These are phyloP conservation scores for Colletotrichum sp. DNA, from an alignment of 2,329 filamentous ascomycete genomes.

Conservation along the genomic window DNA sequence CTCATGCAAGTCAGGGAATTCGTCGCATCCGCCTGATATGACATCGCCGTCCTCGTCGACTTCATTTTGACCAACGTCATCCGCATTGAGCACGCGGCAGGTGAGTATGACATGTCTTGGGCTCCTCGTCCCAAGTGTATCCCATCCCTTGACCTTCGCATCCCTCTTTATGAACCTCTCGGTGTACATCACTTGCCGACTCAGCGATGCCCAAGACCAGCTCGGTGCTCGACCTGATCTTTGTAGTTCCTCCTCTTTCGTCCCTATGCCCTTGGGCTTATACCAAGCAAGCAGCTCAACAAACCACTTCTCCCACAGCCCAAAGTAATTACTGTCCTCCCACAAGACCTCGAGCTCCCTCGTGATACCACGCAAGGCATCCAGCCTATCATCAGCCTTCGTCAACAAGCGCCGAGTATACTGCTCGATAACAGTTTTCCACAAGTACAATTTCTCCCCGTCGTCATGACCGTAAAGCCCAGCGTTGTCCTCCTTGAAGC, in stretches of 20 bases:
- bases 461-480: neutral
- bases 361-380: neutral
- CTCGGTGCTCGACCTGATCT: neutral
- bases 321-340: neutral
- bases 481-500: neutral
- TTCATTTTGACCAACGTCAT: neutral
- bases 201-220: constrained; percentile 17
- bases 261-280: neutral
- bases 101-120: neutral
- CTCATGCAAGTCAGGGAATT: neutral
- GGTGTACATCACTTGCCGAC: neutral
- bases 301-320: constrained; percentile 4
- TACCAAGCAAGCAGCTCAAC: constrained; percentile 13
- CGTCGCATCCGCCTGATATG: neutral
- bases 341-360: constrained; percentile 4
- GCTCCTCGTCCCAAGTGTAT: neutral
- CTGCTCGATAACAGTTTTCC: constrained; percentile 5
- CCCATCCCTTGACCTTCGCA: neutral
- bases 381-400: neutral
- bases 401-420: neutral
- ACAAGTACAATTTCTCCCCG: neutral
- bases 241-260: neutral
- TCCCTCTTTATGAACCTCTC: neutral
- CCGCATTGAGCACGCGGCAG: neutral
- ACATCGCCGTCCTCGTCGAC: neutral